phyloP scores from a whole-genome alignment of 1,284 basidiomycete genomes.

The Cryptococcus sp. region DNA sequence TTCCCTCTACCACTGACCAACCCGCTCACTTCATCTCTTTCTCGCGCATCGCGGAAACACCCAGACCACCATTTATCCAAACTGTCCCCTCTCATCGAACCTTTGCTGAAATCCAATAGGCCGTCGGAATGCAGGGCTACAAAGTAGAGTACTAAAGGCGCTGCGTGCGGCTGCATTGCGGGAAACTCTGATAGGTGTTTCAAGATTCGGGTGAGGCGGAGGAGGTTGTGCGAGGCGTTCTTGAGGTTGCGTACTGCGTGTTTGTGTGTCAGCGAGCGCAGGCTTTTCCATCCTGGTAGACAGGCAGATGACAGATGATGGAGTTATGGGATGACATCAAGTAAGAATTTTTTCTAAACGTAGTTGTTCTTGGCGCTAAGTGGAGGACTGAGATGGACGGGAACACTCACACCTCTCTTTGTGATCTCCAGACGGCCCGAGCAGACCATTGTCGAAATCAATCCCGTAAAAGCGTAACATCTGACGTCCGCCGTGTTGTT shows the following conservation, averaged over 20 bases:
- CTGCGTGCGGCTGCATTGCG: constrained; percentile 56
- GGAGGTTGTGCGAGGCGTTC: constrained; percentile 68
- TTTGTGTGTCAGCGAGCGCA: background rate
- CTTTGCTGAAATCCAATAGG: constrained; percentile 57
- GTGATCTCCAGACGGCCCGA: constrained; percentile 17
- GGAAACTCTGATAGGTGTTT: constrained; percentile 69
- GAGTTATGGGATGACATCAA: no score
- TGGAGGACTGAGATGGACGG: background rate
- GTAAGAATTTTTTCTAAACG: no score
- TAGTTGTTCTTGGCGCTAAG: background rate
- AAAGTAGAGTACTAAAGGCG: constrained; percentile 69
- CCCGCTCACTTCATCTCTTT: constrained; percentile 61
- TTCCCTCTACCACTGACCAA: constrained; percentile 57
- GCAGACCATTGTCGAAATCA: constrained; percentile 27
- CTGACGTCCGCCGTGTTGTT: constrained; percentile 7
- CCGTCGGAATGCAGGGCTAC: constrained; percentile 67
- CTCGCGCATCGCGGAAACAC: constrained; percentile 65
- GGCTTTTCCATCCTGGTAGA: background rate
- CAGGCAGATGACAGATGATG: no score
- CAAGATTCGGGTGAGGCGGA: constrained; percentile 73
- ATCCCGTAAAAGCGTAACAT: constrained; percentile 43
- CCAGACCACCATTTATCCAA: constrained; percentile 78
- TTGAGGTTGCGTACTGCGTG: constrained; percentile 60
- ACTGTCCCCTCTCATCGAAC: constrained; percentile 58
- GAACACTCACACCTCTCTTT: constrained; percentile 24